Evolutionary conservation across 1,284 basidiomycete species (phyloP).

Genomic region (Rhodotorula sp.): DNA sequence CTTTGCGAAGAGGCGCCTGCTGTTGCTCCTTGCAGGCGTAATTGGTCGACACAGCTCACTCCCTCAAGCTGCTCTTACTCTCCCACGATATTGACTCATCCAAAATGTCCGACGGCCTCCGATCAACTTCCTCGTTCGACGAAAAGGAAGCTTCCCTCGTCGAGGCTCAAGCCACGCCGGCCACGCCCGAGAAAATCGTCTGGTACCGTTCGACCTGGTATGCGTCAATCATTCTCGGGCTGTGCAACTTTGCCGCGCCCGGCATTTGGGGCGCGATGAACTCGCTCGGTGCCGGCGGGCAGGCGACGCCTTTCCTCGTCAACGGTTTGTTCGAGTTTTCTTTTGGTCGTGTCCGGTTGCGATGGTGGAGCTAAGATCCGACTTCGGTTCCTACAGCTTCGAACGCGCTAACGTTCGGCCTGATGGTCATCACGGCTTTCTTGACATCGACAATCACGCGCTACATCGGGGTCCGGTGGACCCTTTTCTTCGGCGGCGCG

Average conservation of each 20-base stretch:
- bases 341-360: neutral
- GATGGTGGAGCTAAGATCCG: neutral
- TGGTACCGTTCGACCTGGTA: slow-evolving; percentile 31
- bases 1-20: no score
- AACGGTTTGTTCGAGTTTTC: slow-evolving; percentile 35
- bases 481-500: slow-evolving; percentile 21
- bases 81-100: no score
- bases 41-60: no score
- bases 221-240: slow-evolving; percentile 28
- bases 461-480: slow-evolving; percentile 27
- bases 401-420: slow-evolving; percentile 45
- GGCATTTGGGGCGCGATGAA: slow-evolving; percentile 48
- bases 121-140: neutral
- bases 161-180: slow-evolving; percentile 1
- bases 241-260: slow-evolving; percentile 38
- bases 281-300: slow-evolving; percentile 46
- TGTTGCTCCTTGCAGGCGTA: no score
- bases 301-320: slow-evolving; percentile 43
- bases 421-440: slow-evolving; percentile 42
- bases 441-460: slow-evolving; percentile 16
- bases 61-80: neutral
- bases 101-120: neutral
- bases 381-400: neutral
- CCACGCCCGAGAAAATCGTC: slow-evolving; percentile 4
- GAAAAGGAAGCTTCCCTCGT: neutral